Evolutionary conservation across 306 rosid genomes (phyloP), one percentile per base, ranked within the genome.

Genomic region (Gleditsia sinensis): DNA sequence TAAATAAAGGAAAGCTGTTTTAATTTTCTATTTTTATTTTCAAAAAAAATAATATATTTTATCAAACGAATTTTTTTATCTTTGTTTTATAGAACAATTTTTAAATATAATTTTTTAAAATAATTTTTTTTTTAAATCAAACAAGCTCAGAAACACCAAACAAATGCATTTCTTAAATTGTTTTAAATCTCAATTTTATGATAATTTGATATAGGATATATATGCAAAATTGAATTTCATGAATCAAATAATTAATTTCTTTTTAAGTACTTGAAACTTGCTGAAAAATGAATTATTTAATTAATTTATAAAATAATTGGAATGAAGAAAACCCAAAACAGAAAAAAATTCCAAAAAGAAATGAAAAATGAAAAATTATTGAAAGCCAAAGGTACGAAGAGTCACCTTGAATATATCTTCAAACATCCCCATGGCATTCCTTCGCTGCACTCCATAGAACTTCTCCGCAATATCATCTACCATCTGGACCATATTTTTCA

Each of bases 381-480:
- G 6, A 36, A 53, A 40, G 55, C 1, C 13, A 39, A 39, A 2
- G 10, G 19, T 51, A 3, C 10, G 36, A 66, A 10, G n/a, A 56
- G 45, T 32, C 57, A 92, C 99, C 99, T 86, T 95, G 78, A 92
- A 88, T 80, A 95, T 90, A 81, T 95, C 98, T 49, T 92, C 96
- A 48, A 95, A 88, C 96, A 92, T 86, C 20, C 99, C 98, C 90
- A 92, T 72, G 3, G 98, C 92, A 76, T 86, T 90, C 82, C 84
- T 90, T 62, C 96, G 82, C 40, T 85, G 88, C 20, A 95, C 96
- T 56, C 96, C 96, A 69, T 80, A 95, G 81, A 92, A 92, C 77
- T 80, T 95, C 83, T 86, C 93, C 3, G 91, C 96, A 48, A 92
- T 82, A 19, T 86, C 93, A 69, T 95, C 99, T 36, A 92, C 88